Evolutionary conservation across 148 eudicot species (phyloP), one percentile per base, ranked within the genome.

Genomic region (Fallopia convolvulus): DNA sequence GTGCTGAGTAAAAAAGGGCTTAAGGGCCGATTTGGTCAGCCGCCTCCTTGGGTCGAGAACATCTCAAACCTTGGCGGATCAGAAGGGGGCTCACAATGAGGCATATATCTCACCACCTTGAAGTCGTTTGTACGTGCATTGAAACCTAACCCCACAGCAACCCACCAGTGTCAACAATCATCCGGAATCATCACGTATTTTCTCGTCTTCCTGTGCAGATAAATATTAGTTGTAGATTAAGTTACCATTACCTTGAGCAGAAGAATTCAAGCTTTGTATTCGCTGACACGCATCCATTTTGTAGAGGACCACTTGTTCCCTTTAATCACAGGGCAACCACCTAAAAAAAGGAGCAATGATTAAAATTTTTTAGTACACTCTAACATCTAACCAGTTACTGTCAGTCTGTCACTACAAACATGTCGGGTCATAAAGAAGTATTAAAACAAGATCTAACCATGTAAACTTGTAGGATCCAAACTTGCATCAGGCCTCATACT

Each of bases 401-500:
- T 23, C 50, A 72, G 30, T 46, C 6, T 72, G 52, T 23, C 50
- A 72, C 49, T 46, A 20, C 33, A 41, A 42, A 18, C 50, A 42
- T 72, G 50, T 46, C 12, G 47, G 13, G 40, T n/a, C 75, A 72
- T 7, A 44, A 8, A 41, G 30, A 72, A n/a, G 13, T 72, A n/a
- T 6, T 73, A 20, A 73, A 44, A 10, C 17, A 26, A 46, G 30
- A 20, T 42, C 95, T 87, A 76, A 93, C 98, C 97, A 75, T 94
- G 97, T 84, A 92, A 87, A 82, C 99, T 94, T 72, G 92, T 89
- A 70, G 94, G 83, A 85, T 94, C 99, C 17, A 86, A 80, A 77
- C 89, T 81, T 52, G 94, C 99, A 88, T 94, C 99, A 80, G 97
- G 96, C 39, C 82, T 94, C 94, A 91, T 84, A 90, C 99, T 92